Conservation (phyloP, 805 yeast species). For the Spencermartinsiella europaea region DNA sequence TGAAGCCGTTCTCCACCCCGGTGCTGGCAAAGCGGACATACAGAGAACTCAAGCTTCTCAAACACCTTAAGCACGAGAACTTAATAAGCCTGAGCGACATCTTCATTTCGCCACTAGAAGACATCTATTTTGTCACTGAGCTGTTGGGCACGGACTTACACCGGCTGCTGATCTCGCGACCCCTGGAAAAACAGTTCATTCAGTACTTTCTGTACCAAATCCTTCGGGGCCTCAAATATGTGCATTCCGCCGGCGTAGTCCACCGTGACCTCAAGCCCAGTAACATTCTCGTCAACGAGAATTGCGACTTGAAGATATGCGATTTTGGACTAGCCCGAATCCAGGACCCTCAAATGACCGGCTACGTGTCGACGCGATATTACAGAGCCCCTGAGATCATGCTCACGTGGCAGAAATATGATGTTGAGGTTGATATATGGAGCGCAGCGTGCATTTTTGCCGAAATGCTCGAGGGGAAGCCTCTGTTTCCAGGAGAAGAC, state of each 20-base stretch:
- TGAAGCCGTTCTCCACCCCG: slow-evolving; percentile 95
- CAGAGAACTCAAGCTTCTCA: slow-evolving; percentile 87
- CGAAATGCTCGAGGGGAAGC: slow-evolving; percentile 96
- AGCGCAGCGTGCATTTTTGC: slow-evolving; percentile 96
- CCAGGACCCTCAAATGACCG: slow-evolving; percentile 99
- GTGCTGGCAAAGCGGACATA: slow-evolving; percentile 95
- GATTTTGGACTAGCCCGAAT: slow-evolving; percentile 94
- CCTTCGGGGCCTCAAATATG: slow-evolving; percentile 77
- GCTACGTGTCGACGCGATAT: slow-evolving; percentile 92
- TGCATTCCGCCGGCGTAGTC: slow-evolving; percentile 87
- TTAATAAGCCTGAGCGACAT: slow-evolving; percentile 89
- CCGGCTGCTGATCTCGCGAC: slow-evolving; percentile 83
- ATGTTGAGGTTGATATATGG: slow-evolving; percentile 96
- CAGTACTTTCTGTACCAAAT: slow-evolving; percentile 96
- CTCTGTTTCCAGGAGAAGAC: slow-evolving; percentile 95
- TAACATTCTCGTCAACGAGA: slow-evolving; percentile 79
- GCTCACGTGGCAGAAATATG: slow-evolving; percentile 98
- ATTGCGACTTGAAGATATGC: slow-evolving; percentile 86
- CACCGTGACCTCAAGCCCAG: slow-evolving; percentile 82
- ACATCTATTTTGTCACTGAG: slow-evolving; percentile 92
- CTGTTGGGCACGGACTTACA: slow-evolving; percentile 96
- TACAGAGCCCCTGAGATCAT: slow-evolving; percentile 98
- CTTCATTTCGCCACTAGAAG: slow-evolving; percentile 90
- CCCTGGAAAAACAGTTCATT: slow-evolving; percentile 91
- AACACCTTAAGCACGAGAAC: slow-evolving; percentile 92